phyloP scores from a whole-genome alignment of 2,329 filamentous ascomycete genomes.

The Fusarium virguliforme region DNA sequence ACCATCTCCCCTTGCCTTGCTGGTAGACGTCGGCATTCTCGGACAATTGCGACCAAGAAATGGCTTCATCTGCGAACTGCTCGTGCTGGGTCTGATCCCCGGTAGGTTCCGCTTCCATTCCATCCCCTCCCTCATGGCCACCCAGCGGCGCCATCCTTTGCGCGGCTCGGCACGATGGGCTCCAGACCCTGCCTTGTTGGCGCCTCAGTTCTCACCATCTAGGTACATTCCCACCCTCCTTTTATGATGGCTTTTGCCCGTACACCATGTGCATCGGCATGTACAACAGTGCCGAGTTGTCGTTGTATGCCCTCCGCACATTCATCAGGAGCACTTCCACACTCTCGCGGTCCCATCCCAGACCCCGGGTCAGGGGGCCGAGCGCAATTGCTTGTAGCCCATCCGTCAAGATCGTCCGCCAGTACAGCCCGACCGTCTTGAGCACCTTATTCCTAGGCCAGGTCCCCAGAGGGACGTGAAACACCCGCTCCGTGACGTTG shows the following conservation, averaged over 20 bases:
- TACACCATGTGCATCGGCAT: conserved; percentile 72
- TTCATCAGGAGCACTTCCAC: conserved; percentile 66
- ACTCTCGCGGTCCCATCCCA: conserved; percentile 65
- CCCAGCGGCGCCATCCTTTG: conserved; percentile 22
- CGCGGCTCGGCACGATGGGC: conserved; percentile 30
- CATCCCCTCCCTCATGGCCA: conserved; percentile 18
- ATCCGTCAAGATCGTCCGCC: conserved; percentile 66
- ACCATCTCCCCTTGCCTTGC: background rate
- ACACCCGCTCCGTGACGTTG: conserved; percentile 66
- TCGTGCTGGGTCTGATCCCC: background rate
- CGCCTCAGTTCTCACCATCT: conserved; percentile 8
- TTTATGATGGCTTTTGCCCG: conserved; percentile 65
- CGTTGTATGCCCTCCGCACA: conserved; percentile 65
- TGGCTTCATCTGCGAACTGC: background rate
- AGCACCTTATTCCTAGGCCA: conserved; percentile 69
- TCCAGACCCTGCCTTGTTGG: background rate
- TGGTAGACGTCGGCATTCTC: background rate
- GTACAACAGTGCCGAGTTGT: conserved; percentile 64
- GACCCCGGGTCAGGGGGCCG: conserved; percentile 66
- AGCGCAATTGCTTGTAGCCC: conserved; percentile 68
- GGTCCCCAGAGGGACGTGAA: conserved; percentile 69
- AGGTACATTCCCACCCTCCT: background rate
- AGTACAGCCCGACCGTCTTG: conserved; percentile 68
- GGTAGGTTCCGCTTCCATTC: conserved; percentile 14
- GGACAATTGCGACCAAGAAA: background rate